Evolutionary conservation across 345 rosid genomes (phyloP).

Genomic region (Corchorus olitorius): DNA sequence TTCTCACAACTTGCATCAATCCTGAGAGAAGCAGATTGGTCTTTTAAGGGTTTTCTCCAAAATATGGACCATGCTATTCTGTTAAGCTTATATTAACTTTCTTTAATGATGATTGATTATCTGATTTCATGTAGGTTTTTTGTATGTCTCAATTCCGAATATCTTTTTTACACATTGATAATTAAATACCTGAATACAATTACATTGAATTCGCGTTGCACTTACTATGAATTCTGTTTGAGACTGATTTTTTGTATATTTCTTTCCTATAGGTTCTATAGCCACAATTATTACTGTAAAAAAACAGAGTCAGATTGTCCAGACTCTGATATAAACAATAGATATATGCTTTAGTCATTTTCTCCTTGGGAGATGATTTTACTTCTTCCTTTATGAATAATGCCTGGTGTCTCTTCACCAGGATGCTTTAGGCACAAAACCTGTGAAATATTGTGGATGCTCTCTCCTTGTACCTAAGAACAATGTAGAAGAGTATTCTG

Average conservation of each 20-base stretch:
- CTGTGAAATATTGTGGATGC: neutral
- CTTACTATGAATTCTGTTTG: neutral
- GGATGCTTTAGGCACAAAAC: neutral
- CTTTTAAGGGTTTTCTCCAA: neutral
- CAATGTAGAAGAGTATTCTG: constrained; percentile 27
- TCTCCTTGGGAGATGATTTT: neutral
- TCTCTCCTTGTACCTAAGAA: constrained; percentile 31
- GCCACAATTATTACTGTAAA: neutral
- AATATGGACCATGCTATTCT: too few species aligned
- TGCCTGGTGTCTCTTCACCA: neutral
- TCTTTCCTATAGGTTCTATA: neutral
- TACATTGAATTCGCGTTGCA: neutral
- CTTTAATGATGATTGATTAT: too few species aligned
- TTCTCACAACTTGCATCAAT: neutral
- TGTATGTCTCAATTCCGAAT: neutral
- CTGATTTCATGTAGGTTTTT: neutral
- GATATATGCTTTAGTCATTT: neutral
- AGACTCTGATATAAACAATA: neutral
- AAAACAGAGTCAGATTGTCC: neutral
- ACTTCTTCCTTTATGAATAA: neutral
- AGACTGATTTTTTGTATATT: neutral
- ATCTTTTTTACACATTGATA: neutral
- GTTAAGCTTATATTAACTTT: too few species aligned
- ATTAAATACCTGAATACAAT: neutral
- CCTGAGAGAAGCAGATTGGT: neutral